Evolutionary conservation across 2,329 filamentous ascomycete genomes (phyloP), one percentile per base, ranked within the genome.

Genomic region (Aaosphaeria arxii): DNA sequence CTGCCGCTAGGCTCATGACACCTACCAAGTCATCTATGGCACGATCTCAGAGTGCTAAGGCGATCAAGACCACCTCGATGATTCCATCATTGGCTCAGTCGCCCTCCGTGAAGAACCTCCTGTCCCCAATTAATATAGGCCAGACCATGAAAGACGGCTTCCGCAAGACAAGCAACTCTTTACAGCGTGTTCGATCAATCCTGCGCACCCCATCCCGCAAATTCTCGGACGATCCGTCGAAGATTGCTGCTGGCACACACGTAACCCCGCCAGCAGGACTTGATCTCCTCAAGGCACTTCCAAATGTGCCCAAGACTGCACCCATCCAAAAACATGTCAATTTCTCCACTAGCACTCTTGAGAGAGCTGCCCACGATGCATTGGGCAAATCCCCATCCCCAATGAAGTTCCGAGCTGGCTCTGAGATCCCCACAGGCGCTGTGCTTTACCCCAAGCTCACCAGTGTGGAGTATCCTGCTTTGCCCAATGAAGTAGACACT

Each of bases 251-350:
- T 11, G 82, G 81, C 30, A 84, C 82, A 5, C 81, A 85, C 56
- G 33, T 36, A 9, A 9, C 33, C 9, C 33, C 33, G 33, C n/a
- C n/a, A n/a, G 49, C 58, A 24, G 55, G 36, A 40, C 55, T 54
- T 49, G 55, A 71, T 38, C 64, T 78, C 2, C n/a, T 36, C 9
- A 11, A 9, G 9, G 72, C 77, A 24, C 64, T 84, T 31, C 78
- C 78, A 44, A 64, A 74, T 3, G 65, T 67, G 29, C 71, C 83
- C 46, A 84, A 83, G 5, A 89, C 87, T 1, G 87, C 87, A 6
- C 84, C 85, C 31, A 80, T 84, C 28, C 88, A 84, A 68, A 95
- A 95, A 74, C 86, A 82, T 47, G 89, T 95, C 33, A 85, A 88
- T 44, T 96, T 95, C 61, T 90, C 87, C 0, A 86, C 85, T 0